Evolutionary conservation across 495 filamentous ascomycete species (phyloP).

Genomic region (Neurospora cerealis): DNA sequence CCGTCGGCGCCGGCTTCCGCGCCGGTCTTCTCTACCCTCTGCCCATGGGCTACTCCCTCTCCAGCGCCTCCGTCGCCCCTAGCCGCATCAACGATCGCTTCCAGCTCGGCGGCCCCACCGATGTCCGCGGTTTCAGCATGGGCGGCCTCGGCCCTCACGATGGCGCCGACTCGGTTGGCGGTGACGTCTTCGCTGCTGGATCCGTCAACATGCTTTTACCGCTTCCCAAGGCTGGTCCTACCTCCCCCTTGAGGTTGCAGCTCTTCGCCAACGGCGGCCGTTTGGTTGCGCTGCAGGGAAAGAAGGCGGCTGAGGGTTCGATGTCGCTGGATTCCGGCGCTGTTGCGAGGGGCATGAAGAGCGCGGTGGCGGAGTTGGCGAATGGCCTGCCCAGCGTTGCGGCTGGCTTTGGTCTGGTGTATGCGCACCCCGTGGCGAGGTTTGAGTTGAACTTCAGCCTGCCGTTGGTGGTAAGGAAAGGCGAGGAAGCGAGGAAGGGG

Average conservation of each 20-base stretch:
- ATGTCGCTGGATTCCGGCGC: constrained; percentile 25
- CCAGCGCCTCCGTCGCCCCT: constrained; percentile 37
- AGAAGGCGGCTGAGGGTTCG: constrained; percentile 19
- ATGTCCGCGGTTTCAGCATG: constrained; percentile 87
- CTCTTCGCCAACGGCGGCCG: constrained; percentile 86
- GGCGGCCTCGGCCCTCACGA: constrained; percentile 83
- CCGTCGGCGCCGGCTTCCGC: constrained; percentile 39
- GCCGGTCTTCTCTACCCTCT: constrained; percentile 49
- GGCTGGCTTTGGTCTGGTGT: constrained; percentile 83
- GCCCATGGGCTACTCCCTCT: constrained; percentile 46
- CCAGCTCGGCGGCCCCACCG: constrained; percentile 84
- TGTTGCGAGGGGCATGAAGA: constrained; percentile 41
- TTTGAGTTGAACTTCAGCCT: constrained; percentile 94
- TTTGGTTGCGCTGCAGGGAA: constrained; percentile 60
- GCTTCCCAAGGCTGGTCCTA: constrained; percentile 63
- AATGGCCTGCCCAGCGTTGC: constrained; percentile 76
- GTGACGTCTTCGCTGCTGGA: constrained; percentile 82
- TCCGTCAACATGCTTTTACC: constrained; percentile 78
- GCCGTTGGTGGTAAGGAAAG: constrained; percentile 67
- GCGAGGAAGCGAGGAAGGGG: constrained; percentile 83
- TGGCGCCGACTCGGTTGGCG: constrained; percentile 73
- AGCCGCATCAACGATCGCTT: constrained; percentile 91
- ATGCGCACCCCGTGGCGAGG: constrained; percentile 81
- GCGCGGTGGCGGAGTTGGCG: constrained; percentile 52
- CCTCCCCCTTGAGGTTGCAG: constrained; percentile 80